phyloP scores from a whole-genome alignment of 345 rosid species.

The Eutrema heterophyllum region DNA sequence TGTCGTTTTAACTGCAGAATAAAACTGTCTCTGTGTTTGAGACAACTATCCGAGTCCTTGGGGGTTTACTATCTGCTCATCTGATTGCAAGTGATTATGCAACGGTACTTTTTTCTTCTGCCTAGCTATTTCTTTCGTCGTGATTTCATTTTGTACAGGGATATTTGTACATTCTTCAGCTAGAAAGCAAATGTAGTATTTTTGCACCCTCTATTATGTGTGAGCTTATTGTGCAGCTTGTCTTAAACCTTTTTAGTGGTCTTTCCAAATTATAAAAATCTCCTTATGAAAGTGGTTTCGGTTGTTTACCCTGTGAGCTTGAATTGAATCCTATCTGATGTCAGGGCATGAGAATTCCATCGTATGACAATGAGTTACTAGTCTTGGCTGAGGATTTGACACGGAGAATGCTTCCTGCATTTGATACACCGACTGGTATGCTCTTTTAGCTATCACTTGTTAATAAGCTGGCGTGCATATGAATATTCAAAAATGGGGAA shows the following conservation, averaged over 20 bases:
- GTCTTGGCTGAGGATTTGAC: conserved; percentile 81
- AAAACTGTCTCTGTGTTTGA: conserved; percentile 95
- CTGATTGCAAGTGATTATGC: conserved; percentile 96
- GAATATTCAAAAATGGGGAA: not conserved
- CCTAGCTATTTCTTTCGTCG: not conserved
- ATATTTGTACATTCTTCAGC: not conserved
- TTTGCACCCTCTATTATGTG: not conserved
- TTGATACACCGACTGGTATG: conserved; percentile 95
- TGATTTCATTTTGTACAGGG: not conserved
- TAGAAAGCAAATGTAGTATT: not conserved
- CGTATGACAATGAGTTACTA: conserved; percentile 77
- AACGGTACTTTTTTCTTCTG: conserved; percentile 47
- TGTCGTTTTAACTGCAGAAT: conserved; percentile 47
- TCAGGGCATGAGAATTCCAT: conserved; percentile 84
- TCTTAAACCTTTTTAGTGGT: not conserved
- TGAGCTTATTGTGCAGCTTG: not conserved
- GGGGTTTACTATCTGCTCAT: conserved; percentile 98
- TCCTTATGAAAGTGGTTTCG: not conserved
- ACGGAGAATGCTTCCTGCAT: conserved; percentile 84
- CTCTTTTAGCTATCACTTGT: not conserved
- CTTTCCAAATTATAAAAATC: not conserved
- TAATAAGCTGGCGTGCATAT: not conserved
- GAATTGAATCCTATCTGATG: conserved; percentile 17
- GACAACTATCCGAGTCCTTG: conserved; percentile 87
- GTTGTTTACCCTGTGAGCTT: not conserved